Evolutionary conservation across 1,139 yeast species (phyloP).

Genomic region (Hyphopichia pseudoburtonii): DNA sequence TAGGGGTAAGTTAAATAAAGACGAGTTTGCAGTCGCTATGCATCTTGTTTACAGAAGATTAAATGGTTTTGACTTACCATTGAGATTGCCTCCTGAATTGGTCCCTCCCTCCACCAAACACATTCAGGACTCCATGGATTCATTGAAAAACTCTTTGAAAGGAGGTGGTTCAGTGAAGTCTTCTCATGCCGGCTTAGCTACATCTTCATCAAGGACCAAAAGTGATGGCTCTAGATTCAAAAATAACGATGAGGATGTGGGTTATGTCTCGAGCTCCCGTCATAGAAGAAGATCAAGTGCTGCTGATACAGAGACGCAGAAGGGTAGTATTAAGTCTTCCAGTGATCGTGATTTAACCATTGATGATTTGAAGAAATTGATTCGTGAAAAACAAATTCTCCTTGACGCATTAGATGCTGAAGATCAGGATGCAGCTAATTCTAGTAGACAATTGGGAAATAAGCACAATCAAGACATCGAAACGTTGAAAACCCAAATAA

Average conservation of each 20-base stretch:
- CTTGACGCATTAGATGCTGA: slow-evolving; percentile 71
- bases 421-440: slow-evolving; percentile 49
- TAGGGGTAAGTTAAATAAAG: slow-evolving; percentile 70
- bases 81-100: slow-evolving; percentile 67
- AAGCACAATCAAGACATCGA: slow-evolving; percentile 54
- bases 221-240: slow-evolving; percentile 65
- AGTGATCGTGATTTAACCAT: slow-evolving; percentile 34
- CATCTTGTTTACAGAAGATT: slow-evolving; percentile 74
- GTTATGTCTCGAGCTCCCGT: slow-evolving; percentile 67
- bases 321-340: slow-evolving; percentile 21
- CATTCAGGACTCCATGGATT: slow-evolving; percentile 44
- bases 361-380: slow-evolving; percentile 58
- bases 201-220: slow-evolving; percentile 23
- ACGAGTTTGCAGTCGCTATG: slow-evolving; percentile 83
- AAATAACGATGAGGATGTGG: slow-evolving; percentile 62
- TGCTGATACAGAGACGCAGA: slow-evolving; percentile 10
- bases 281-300: slow-evolving; percentile 45
- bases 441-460: slow-evolving; percentile 19
- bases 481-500: slow-evolving; percentile 60
- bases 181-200: slow-evolving; percentile 14
- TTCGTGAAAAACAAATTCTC: slow-evolving; percentile 68
- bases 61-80: slow-evolving; percentile 74
- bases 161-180: slow-evolving; percentile 41
- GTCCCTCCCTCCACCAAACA: slow-evolving; percentile 78
- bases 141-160: slow-evolving; percentile 44